Conservation (phyloP, 2,329 filamentous ascomycete genomes). For the Fusarium sp. region DNA sequence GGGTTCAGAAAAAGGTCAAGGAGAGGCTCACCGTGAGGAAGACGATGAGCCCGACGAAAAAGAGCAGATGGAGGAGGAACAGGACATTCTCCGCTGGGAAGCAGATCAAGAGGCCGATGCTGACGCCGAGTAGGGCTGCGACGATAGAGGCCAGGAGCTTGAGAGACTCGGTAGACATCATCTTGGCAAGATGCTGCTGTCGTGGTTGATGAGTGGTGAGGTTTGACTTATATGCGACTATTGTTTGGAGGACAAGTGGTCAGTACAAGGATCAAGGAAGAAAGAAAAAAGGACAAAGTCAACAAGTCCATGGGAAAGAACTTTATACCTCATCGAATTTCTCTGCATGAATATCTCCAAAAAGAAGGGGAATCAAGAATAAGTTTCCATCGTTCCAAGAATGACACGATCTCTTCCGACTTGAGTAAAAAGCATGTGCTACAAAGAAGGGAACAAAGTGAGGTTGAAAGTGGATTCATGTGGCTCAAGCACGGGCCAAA, state of each 20-base stretch:
- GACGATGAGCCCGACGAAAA: conserved; percentile 40
- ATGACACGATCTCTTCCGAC: neutral
- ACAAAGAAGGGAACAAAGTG: neutral
- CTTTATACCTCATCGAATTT: neutral
- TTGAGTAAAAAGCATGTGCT: neutral
- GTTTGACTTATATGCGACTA: conserved; percentile 18
- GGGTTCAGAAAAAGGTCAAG: neutral
- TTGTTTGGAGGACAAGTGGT: conserved; percentile 34
- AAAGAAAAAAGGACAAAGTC: neutral
- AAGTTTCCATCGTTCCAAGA: neutral
- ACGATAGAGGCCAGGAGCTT: neutral
- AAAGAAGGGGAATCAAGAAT: neutral
- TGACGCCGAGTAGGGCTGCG: neutral
- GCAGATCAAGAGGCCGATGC: conserved; percentile 1
- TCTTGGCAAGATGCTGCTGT: neutral
- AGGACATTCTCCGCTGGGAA: conserved; percentile 17
- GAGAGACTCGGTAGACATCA: conserved; percentile 12
- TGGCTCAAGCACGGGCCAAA: conserved; percentile 13
- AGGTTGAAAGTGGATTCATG: conserved; percentile 20
- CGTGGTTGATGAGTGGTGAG: neutral
- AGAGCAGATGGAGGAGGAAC: conserved; percentile 30
- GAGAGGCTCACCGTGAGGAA: conserved; percentile 47
- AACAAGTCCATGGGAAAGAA: neutral
- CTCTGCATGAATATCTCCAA: too few relatives aligned
- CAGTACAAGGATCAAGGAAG: conserved; percentile 10